Evolutionary conservation across 495 filamentous ascomycete genomes (phyloP), one percentile per base, ranked within the genome.

Genomic region (Xylaria sp.): DNA sequence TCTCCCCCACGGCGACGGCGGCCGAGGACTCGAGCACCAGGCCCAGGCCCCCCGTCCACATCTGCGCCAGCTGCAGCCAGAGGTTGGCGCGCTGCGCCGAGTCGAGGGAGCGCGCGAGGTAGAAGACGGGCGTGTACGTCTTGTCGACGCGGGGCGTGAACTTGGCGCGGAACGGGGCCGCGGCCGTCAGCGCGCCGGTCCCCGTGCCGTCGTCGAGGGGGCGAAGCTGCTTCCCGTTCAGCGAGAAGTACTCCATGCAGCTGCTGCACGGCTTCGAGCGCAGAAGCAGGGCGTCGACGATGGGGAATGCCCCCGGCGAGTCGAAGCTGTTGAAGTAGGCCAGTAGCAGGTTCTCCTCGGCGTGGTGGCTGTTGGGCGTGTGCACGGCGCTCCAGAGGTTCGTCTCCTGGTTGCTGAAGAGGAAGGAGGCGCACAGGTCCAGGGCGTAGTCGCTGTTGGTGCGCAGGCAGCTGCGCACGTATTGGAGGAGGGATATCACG

Each of bases 271-370:
- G 76, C 65, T 78, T 75, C 26, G 72, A 73, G 61, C 71, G 62
- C 19, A 78, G 68, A 2, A 78, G 71, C 73, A 78, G 71, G 11
- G 74, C 72, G 70, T 78, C 76, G 3, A 77, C 73, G 43, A 78
- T 73, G 0, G 76, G 76, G 48, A 75, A 78, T 1, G 76, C 76
- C 0, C 76, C 76, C 5, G 76, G 76, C 2, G 76, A 77, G 70
- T 78, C 76, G 71, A 78, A 78, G 35, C 75, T 70, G n/a, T 78
- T 73, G 68, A 75, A 75, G 57, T 78, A 78, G 5, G 74, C 72
- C 0, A 77, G 67, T 15, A 78, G 68, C 46, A 77, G 74, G 57
- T 74, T 77, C 66, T 78, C 76, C 37, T 78, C 76, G 1, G 76
- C 76, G 50, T 78, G 74, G 14, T 72, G 75, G 69, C 74, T 61